Evolutionary conservation across 2,329 filamentous ascomycete species (phyloP).

Genomic region (Sclerotinia spermophila): DNA sequence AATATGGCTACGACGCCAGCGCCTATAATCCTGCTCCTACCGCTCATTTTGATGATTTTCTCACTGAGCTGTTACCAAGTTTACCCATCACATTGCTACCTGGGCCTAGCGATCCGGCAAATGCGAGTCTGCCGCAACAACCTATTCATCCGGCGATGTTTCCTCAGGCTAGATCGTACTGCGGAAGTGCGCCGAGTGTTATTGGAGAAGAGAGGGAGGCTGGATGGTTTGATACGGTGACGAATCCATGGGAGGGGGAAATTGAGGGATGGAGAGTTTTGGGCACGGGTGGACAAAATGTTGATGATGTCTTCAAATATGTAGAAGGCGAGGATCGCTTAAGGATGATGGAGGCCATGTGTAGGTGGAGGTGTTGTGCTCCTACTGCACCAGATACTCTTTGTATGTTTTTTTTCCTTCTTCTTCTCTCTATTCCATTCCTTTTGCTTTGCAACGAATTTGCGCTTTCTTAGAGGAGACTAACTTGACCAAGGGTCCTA

Average conservation of each 20-base stretch:
- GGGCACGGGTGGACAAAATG: conserved; percentile 84
- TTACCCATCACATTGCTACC: conserved; percentile 88
- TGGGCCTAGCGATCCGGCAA: conserved; percentile 80
- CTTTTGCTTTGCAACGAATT: neutral
- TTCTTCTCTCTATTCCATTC: neutral
- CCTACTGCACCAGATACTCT: conserved; percentile 95
- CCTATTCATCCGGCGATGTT: conserved; percentile 92
- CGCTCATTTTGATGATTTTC: conserved; percentile 77
- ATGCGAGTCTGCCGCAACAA: conserved; percentile 86
- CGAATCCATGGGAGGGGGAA: conserved; percentile 90
- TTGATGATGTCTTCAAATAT: conserved; percentile 93
- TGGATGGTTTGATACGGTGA: conserved; percentile 82
- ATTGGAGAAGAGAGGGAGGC: conserved; percentile 44
- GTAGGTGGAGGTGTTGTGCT: conserved; percentile 85
- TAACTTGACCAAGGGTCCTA: conserved; percentile 67
- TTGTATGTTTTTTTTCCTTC: conserved; percentile 55
- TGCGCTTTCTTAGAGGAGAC: neutral
- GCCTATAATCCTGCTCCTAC: conserved; percentile 85
- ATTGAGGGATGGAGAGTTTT: conserved; percentile 86
- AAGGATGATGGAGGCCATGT: conserved; percentile 90
- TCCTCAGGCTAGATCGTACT: conserved; percentile 66
- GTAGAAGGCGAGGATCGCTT: conserved; percentile 73
- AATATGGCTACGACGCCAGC: conserved; percentile 91
- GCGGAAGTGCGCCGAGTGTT: conserved; percentile 5
- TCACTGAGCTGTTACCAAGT: conserved; percentile 75